Percentiles rank a stretch among this genome's conserved stretches.
phyloP scores from a whole-genome alignment of 129 eudicot species.

The carrot (Daucus carota) region DNA sequence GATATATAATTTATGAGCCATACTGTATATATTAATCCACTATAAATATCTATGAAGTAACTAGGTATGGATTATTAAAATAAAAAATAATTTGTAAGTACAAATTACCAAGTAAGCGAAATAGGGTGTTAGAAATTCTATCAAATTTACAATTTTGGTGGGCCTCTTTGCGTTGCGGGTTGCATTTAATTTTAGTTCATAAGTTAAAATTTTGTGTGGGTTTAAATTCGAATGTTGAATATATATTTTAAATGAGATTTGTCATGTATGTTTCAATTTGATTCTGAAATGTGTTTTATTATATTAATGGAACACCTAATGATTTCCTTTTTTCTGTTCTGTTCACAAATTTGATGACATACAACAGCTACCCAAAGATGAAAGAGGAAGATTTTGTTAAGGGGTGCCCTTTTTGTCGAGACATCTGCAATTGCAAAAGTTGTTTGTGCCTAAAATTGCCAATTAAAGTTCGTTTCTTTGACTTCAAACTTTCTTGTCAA shows the following conservation, averaged over 20 bases:
- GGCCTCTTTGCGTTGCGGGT: too few species aligned
- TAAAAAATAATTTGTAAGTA: too few species aligned
- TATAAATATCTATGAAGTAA: too few species aligned
- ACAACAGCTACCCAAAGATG: not conserved
- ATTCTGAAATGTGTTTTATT: not conserved
- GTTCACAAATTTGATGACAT: not conserved
- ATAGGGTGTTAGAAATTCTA: too few species aligned
- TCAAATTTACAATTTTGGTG: too few species aligned
- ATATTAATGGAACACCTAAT: not conserved
- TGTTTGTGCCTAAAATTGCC: not conserved
- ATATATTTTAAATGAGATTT: not conserved
- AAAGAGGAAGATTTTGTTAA: not conserved
- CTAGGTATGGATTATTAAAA: too few species aligned
- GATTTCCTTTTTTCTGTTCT: not conserved
- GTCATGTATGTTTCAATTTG: not conserved
- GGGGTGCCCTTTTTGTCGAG: not conserved
- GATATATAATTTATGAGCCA: too few species aligned
- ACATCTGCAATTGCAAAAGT: not conserved
- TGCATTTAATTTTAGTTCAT: too few species aligned
- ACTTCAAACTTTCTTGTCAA: not conserved
- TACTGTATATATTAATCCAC: too few species aligned
- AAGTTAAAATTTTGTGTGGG: too few species aligned
- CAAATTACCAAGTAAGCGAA: too few species aligned
- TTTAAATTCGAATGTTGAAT: not conserved
- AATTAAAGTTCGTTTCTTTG: not conserved